Percentiles rank a stretch among this genome's conserved stretches.
Conservation (phyloP, 305 asterid genomes). For the Ajuga reptans region DNA sequence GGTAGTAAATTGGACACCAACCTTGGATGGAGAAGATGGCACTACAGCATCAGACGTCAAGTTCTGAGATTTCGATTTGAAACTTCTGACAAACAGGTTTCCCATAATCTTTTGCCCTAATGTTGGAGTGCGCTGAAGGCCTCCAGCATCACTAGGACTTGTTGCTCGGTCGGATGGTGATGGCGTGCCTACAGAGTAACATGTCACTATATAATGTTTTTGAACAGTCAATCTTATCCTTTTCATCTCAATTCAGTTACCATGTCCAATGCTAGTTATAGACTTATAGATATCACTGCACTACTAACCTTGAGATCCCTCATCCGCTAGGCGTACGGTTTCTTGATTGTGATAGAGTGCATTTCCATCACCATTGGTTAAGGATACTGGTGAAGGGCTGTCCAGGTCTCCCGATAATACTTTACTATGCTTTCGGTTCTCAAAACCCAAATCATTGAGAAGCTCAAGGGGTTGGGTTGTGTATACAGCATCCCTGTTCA, state of each 20-base stretch:
- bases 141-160: slow-evolving; percentile 39
- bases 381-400: slow-evolving; percentile 27
- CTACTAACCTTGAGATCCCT: slow-evolving; percentile 71
- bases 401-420: slow-evolving; percentile 35
- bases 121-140: slow-evolving; percentile 69
- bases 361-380: slow-evolving; percentile 30
- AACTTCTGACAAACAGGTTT: slow-evolving; percentile 67
- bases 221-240: neutral
- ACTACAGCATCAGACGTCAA: slow-evolving; percentile 41
- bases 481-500: slow-evolving; percentile 80
- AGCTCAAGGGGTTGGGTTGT: slow-evolving; percentile 95
- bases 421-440: slow-evolving; percentile 45
- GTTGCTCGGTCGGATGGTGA: slow-evolving; percentile 58
- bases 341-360: slow-evolving; percentile 40
- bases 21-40: slow-evolving; percentile 76
- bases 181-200: slow-evolving; percentile 45
- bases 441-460: slow-evolving; percentile 69
- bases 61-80: slow-evolving; percentile 65
- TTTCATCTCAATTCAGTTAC: slow-evolving; percentile 11
- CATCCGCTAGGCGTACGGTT: slow-evolving; percentile 34
- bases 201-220: slow-evolving; percentile 20
- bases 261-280: neutral
- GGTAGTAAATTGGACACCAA: slow-evolving; percentile 18
- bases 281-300: slow-evolving; percentile 18
- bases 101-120: slow-evolving; percentile 86